A percentile compares a stretch with the other conserved stretches of the same genome.
Evolutionary conservation across 371 early-diverging fungal genomes (phyloP).

Genomic region (Funneliformis caledonium): DNA sequence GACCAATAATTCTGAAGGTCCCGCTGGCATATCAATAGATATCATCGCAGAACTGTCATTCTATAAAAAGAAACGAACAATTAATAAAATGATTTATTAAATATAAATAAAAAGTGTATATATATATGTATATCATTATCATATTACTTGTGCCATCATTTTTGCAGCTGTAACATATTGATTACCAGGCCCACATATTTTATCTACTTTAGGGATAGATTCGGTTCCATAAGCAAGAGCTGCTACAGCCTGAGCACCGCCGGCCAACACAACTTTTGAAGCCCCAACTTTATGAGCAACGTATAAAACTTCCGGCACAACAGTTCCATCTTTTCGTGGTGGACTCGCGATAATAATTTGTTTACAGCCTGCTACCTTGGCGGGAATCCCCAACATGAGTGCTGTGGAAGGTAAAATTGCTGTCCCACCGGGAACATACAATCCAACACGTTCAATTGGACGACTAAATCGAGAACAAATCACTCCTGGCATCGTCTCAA

Average conservation of each 20-base stretch:
- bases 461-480: slow-evolving; percentile 89
- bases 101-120: neutral
- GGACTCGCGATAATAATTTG: slow-evolving; percentile 97
- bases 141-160: slow-evolving; percentile 84
- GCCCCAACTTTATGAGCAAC: slow-evolving; percentile 98
- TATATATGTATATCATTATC: neutral
- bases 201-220: slow-evolving; percentile 96
- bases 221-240: slow-evolving; percentile 98
- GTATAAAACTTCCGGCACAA: slow-evolving; percentile 95
- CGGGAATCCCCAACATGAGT: slow-evolving; percentile 96
- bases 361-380: slow-evolving; percentile 94
- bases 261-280: slow-evolving; percentile 86
- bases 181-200: slow-evolving; percentile 99
- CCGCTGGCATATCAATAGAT: slow-evolving; percentile 98
- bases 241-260: slow-evolving; percentile 98
- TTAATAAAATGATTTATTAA: neutral
- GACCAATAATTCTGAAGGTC: slow-evolving; percentile 96
- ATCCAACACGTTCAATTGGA: slow-evolving; percentile 94
- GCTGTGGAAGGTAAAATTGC: slow-evolving; percentile 95
- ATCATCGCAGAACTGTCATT: slow-evolving; percentile 92
- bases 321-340: slow-evolving; percentile 87
- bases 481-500: slow-evolving; percentile 98
- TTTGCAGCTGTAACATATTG: slow-evolving; percentile 99
- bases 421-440: slow-evolving; percentile 98
- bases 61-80: slow-evolving; percentile 43